Percentiles rank a stretch among this genome's conserved stretches.
phyloP scores from a whole-genome alignment of 1,139 yeast species.

The Yamadazyma atlantica region DNA sequence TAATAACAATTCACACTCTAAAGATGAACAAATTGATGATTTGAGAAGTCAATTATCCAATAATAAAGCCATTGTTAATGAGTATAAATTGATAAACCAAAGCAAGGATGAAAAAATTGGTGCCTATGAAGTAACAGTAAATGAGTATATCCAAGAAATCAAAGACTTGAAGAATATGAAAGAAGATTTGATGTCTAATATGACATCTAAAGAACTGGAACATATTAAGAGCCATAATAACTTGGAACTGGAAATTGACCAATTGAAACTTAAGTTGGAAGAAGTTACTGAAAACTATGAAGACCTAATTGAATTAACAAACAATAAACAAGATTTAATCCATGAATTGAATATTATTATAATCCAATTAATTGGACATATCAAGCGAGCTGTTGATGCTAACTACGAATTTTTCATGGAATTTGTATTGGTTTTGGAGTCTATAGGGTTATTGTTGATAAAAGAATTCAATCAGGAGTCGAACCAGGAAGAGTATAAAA shows the following conservation, averaged over 20 bases:
- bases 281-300: constrained; percentile 52
- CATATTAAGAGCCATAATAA: constrained; percentile 52
- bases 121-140: constrained; percentile 27
- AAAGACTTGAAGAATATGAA: constrained; percentile 45
- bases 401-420: constrained; percentile 37
- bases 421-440: constrained; percentile 64
- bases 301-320: constrained; percentile 42
- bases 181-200: constrained; percentile 62
- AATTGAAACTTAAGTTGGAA: constrained; percentile 31
- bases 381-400: constrained; percentile 21
- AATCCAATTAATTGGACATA: constrained; percentile 18
- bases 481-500: constrained; percentile 34
- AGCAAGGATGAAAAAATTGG: constrained; percentile 31
- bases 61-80: constrained; percentile 9
- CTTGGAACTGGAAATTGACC: constrained; percentile 50
- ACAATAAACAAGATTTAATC: constrained; percentile 28
- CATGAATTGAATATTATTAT: constrained; percentile 28
- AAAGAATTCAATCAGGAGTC: constrained; percentile 29
- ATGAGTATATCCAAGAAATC: constrained; percentile 18
- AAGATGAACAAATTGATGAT: constrained; percentile 9
- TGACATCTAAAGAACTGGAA: constrained; percentile 63
- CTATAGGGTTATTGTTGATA: constrained; percentile 71
- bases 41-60: constrained; percentile 22
- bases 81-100: constrained; percentile 31
- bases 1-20: constrained; percentile 1